These are phyloP conservation scores for Clitopilus hobsonii DNA, from an alignment of 768 basidiomycete genomes.

Conservation along the genomic window DNA sequence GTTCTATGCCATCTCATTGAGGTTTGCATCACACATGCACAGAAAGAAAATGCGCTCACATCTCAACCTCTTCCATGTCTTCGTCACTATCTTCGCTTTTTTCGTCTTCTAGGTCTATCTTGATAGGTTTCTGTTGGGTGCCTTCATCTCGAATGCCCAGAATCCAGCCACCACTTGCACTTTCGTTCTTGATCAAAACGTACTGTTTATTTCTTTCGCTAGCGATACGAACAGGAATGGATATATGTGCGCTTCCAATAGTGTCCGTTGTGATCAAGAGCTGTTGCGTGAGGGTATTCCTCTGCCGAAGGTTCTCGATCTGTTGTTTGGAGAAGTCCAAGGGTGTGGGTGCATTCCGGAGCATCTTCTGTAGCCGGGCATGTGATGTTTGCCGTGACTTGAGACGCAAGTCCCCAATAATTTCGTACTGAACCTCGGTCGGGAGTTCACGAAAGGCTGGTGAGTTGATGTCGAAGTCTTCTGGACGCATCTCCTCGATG, in stretches of 20 bases:
- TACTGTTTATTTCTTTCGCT: slow-evolving; percentile 95
- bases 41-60: slow-evolving; percentile 52
- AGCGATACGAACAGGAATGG: slow-evolving; percentile 91
- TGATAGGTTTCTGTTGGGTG: slow-evolving; percentile 79
- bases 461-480: slow-evolving; percentile 90
- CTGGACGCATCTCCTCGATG: slow-evolving; percentile 94
- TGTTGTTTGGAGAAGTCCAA: slow-evolving; percentile 97
- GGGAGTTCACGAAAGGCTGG: slow-evolving; percentile 89
- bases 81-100: slow-evolving; percentile 35
- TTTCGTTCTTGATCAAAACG: slow-evolving; percentile 90
- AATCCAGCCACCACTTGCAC: slow-evolving; percentile 87
- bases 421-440: slow-evolving; percentile 97
- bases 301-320: slow-evolving; percentile 83
- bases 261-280: slow-evolving; percentile 88
- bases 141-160: slow-evolving; percentile 89
- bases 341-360: slow-evolving; percentile 70
- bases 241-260: slow-evolving; percentile 85
- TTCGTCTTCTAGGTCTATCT: slow-evolving; percentile 64
- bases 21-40: neutral
- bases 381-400: slow-evolving; percentile 95
- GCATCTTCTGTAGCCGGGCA: slow-evolving; percentile 88
- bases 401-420: slow-evolving; percentile 90
- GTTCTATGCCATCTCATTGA: neutral
- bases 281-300: slow-evolving; percentile 91
- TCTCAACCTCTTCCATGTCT: slow-evolving; percentile 80